phyloP scores from a whole-genome alignment of 192 early-diverging fungal species.

The Dispira simplex region DNA sequence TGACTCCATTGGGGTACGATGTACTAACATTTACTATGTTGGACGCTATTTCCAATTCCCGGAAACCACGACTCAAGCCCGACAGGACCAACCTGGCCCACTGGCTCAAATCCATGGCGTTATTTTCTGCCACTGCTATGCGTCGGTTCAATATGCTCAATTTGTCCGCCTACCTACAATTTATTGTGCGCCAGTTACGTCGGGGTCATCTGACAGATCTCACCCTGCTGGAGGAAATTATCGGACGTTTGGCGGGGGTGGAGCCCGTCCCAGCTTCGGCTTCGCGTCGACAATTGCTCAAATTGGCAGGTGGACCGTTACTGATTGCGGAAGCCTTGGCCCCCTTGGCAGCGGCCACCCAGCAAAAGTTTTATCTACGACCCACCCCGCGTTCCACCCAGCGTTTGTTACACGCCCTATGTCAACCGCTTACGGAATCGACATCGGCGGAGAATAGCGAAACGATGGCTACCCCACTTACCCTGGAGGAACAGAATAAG shows the following conservation, averaged over 20 bases:
- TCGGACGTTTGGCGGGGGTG: slow-evolving; percentile 56
- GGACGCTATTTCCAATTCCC: slow-evolving; percentile 40
- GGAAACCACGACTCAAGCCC: slow-evolving; percentile 37
- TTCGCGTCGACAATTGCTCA: not conserved
- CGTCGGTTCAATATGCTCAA: slow-evolving; percentile 49
- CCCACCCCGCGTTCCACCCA: not conserved
- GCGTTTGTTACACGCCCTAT: not conserved
- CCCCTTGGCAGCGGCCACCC: not conserved
- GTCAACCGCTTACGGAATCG: not conserved
- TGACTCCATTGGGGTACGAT: slow-evolving; percentile 59
- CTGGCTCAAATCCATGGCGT: slow-evolving; percentile 48
- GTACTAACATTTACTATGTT: slow-evolving; percentile 50
- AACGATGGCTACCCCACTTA: slow-evolving; percentile 17
- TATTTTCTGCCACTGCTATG: slow-evolving; percentile 47
- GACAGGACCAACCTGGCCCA: slow-evolving; percentile 39
- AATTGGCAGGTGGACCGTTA: not conserved
- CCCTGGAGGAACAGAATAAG: slow-evolving; percentile 39
- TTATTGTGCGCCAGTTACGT: slow-evolving; percentile 44
- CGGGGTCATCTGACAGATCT: slow-evolving; percentile 40
- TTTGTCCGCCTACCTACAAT: slow-evolving; percentile 41
- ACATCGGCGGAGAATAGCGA: not conserved
- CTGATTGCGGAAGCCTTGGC: slow-evolving; percentile 2
- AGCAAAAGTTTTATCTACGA: not conserved
- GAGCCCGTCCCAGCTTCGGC: slow-evolving; percentile 19
- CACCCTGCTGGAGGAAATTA: slow-evolving; percentile 47